Base-by-base conservation (phyloP, 1,284 basidiomycete species). In the Naganishia sp. region DNA sequence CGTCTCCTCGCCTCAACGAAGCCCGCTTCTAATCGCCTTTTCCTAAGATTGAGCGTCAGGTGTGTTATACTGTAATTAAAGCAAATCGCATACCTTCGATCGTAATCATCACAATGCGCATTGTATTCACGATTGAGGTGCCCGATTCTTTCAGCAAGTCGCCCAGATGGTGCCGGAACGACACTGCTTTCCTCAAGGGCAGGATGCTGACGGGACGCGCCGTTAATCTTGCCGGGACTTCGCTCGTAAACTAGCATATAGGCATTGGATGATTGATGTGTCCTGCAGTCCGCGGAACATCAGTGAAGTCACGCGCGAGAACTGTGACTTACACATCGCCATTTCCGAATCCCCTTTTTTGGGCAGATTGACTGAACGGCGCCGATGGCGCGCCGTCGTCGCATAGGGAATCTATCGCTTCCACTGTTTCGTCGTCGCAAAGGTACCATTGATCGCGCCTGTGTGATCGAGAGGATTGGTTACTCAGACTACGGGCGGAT, bases 191-290 rank as follows among this genome's bases (percentile, higher is more conserved):
- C 16, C 13, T n/a, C 15, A 13, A 13, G 31, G 4, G 49, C 11
- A 6, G 63, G 10, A 7, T 46, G 23, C 21, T 44, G 21, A 16
- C n/a, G 6, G 15, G n/a, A 16, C 10, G 10, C 25, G 49, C 36
- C 42, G 28, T 23, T 21, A 21, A 11, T 33, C 16, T 39, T 21
- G 9, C 46, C 45, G 16, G 28, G 11, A 15, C 50, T 54, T 33
- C 44, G 43, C n/a, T 25, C 53, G 78, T 95, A 96, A 59, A 96
- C 87, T 45, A 95, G 84, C 92, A 95, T 94, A 79, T 96, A 95
- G 28, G 90, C 91, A 71, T 94, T 90, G 76, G 85, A 88, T 0
- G 91, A 93, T 69, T 68, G 79, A 75, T 54, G 72, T 39, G 36
- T 68, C 48, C 28, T n/a, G 55, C 64, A 23, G 45, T n/a, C n/a